These are phyloP conservation scores for Chlorella sp. DNA, from an alignment of 139 green algal genomes.

Conservation along the genomic window DNA sequence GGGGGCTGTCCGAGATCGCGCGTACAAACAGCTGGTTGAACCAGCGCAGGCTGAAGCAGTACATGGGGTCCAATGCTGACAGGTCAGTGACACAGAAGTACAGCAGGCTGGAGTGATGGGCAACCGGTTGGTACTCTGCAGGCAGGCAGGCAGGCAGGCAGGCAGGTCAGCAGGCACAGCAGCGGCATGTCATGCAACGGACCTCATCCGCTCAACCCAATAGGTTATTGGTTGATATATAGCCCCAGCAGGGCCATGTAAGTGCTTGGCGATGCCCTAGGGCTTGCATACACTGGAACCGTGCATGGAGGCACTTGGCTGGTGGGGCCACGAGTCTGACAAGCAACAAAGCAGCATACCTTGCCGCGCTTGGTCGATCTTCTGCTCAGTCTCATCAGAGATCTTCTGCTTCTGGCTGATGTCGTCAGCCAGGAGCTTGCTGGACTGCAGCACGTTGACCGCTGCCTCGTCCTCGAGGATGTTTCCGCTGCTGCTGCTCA, in stretches of 20 bases:
- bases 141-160: background rate
- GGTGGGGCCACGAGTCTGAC: too few species aligned
- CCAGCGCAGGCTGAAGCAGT: constrained; percentile 54
- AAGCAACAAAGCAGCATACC: too few species aligned
- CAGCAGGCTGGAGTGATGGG: constrained; percentile 51
- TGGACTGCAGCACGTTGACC: constrained; percentile 60
- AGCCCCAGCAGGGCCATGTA: too few species aligned
- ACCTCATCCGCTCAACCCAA: too few species aligned
- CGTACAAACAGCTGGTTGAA: constrained; percentile 61
- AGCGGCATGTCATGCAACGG: too few species aligned
- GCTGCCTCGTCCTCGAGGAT: constrained; percentile 78
- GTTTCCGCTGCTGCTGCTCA: constrained; percentile 65
- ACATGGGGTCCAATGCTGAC: constrained; percentile 65
- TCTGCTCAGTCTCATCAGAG: constrained; percentile 70
- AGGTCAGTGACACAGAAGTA: constrained; percentile 61
- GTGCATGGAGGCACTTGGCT: too few species aligned
- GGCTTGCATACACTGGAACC: too few species aligned
- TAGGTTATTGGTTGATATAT: too few species aligned
- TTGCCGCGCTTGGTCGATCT: constrained; percentile 75
- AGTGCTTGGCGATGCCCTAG: too few species aligned
- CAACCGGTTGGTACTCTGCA: constrained; percentile 62
- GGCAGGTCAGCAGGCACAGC: background rate
- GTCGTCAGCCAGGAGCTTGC: constrained; percentile 54
- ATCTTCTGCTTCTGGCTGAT: constrained; percentile 69
- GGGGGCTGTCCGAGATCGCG: constrained; percentile 41